Conservation (phyloP, 768 basidiomycete species). For the Trametes punicea region DNA sequence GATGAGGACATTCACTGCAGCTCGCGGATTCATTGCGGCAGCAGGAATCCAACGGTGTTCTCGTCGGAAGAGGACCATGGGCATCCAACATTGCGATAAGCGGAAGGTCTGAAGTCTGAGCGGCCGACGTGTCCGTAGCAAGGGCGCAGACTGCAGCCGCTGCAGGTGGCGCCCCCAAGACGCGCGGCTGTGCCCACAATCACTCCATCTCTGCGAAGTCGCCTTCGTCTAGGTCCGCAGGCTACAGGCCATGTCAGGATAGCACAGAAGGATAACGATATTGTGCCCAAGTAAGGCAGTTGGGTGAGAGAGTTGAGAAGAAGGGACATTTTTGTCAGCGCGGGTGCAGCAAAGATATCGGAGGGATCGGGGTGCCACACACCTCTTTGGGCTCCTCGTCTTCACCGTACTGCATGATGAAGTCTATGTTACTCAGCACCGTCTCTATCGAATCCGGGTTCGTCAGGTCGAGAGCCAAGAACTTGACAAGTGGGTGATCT, state of each 20-base stretch:
- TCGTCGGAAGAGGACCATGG: not conserved
- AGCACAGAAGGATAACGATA: not conserved
- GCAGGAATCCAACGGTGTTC: not conserved
- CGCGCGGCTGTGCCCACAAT: slow-evolving; percentile 9
- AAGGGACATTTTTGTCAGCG: not conserved
- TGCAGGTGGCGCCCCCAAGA: not conserved
- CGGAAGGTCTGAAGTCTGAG: not conserved
- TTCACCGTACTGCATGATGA: slow-evolving; percentile 98
- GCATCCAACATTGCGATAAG: no score
- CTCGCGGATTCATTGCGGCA: no score
- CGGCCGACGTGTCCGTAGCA: not conserved
- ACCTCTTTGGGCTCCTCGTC: slow-evolving; percentile 97
- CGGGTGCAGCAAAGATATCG: not conserved
- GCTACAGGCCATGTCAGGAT: slow-evolving; percentile 41
- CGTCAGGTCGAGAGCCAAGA: slow-evolving; percentile 90
- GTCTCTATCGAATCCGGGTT: slow-evolving; percentile 86
- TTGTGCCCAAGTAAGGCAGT: not conserved
- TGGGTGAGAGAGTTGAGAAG: not conserved
- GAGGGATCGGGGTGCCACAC: slow-evolving; percentile 19
- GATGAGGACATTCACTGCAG: no score
- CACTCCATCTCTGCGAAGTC: slow-evolving; percentile 80
- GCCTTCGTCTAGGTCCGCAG: slow-evolving; percentile 90
- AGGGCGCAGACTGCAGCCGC: not conserved
- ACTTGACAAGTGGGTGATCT: slow-evolving; percentile 96
- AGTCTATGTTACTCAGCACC: slow-evolving; percentile 94